These are phyloP conservation scores for Ascodesmis nigricans DNA, from an alignment of 495 filamentous ascomycete species.

Conservation along the genomic window DNA sequence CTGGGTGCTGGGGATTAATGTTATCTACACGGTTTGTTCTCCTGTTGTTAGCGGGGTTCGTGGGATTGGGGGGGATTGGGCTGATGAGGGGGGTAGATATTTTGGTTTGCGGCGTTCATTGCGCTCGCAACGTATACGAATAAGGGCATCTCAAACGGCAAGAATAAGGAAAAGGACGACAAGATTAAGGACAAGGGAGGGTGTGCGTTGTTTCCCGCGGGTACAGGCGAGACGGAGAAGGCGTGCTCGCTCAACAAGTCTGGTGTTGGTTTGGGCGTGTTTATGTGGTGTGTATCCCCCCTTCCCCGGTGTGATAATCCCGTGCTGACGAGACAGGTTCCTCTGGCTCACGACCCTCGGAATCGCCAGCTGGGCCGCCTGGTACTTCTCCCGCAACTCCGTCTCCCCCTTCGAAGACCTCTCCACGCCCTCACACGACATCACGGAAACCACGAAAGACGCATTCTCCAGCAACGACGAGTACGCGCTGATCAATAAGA, in stretches of 20 bases:
- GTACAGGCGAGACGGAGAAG: slow-evolving; percentile 17
- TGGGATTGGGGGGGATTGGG: not conserved
- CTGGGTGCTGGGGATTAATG: slow-evolving; percentile 54
- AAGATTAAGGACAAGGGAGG: slow-evolving; percentile 11
- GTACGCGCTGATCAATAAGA: slow-evolving; percentile 18
- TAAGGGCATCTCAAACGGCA: slow-evolving; percentile 17
- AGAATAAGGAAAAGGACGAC: slow-evolving; percentile 18
- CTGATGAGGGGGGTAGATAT: slow-evolving; percentile 23
- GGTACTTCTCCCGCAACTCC: slow-evolving; percentile 58
- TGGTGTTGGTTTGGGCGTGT: slow-evolving; percentile 52
- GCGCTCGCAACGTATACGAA: slow-evolving; percentile 49
- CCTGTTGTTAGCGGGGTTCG: not conserved
- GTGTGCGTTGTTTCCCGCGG: slow-evolving; percentile 13
- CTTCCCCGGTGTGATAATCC: not conserved
- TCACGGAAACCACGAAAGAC: slow-evolving; percentile 21
- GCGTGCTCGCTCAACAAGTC: slow-evolving; percentile 54
- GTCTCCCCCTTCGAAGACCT: slow-evolving; percentile 20
- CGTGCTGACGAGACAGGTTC: slow-evolving; percentile 29
- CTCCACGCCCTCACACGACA: slow-evolving; percentile 8
- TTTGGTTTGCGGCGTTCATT: slow-evolving; percentile 74
- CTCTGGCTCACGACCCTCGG: slow-evolving; percentile 49
- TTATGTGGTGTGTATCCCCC: slow-evolving; percentile 46
- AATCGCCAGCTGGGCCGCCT: slow-evolving; percentile 54
- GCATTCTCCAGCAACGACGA: slow-evolving; percentile 22
- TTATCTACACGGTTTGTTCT: slow-evolving; percentile 31